Evolutionary conservation across 73 alveolate species (phyloP).

Genomic region (Paramecium pentaurelia): DNA sequence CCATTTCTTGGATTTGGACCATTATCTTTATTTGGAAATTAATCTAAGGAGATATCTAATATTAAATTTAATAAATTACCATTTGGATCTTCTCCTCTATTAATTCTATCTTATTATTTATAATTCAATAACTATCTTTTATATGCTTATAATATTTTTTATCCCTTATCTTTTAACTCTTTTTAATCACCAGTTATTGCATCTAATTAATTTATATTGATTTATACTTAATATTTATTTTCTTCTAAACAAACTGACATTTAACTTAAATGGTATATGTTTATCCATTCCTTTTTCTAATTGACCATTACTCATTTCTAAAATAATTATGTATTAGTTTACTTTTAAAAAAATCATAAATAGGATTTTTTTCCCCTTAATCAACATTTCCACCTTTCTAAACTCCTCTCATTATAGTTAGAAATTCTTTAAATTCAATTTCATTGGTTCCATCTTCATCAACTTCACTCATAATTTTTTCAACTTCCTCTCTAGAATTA

Average conservation of each 20-base stretch:
- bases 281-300: conserved; percentile 58
- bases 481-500: conserved; percentile 81
- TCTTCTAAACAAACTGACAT: conserved; percentile 71
- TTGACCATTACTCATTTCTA: conserved; percentile 62
- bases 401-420: conserved; percentile 83
- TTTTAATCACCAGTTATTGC: conserved; percentile 55
- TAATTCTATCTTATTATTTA: conserved; percentile 46
- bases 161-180: conserved; percentile 56
- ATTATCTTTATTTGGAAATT: conserved; percentile 58
- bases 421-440: conserved; percentile 91
- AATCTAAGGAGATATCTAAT: conserved; percentile 46
- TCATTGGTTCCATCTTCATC: conserved; percentile 90
- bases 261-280: conserved; percentile 60
- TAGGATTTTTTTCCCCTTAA: conserved; percentile 56
- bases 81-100: conserved; percentile 62
- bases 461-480: conserved; percentile 74
- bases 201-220: not conserved
- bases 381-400: conserved; percentile 62
- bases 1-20: conserved; percentile 65
- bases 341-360: conserved; percentile 70
- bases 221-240: conserved; percentile 54
- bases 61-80: not conserved
- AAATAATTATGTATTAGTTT: not conserved
- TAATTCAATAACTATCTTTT: conserved; percentile 47
- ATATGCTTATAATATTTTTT: conserved; percentile 55